A percentile compares a stretch with the other conserved stretches of the same genome.
Conservation (phyloP, 495 filamentous ascomycete genomes). For the Lasiosphaeriaceae sp. region DNA sequence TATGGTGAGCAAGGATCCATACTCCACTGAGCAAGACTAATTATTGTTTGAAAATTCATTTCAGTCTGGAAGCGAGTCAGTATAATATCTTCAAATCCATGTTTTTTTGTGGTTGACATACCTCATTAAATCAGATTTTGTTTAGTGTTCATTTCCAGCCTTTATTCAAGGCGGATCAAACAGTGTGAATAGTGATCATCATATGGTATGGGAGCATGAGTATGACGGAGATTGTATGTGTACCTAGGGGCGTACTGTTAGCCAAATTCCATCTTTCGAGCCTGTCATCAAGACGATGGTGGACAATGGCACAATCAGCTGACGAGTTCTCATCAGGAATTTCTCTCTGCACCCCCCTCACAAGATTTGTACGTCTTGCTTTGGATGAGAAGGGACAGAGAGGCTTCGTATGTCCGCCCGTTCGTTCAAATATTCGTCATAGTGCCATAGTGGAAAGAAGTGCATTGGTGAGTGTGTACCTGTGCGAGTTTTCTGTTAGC, state of each 20-base stretch:
- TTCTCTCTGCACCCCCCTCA: slow-evolving; percentile 60
- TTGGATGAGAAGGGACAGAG: slow-evolving; percentile 57
- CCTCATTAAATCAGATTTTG: slow-evolving; percentile 99
- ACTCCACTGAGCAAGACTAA: slow-evolving; percentile 3
- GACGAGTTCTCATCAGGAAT: slow-evolving; percentile 98
- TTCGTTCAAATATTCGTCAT: slow-evolving; percentile 90
- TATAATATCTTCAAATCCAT: slow-evolving; percentile 5
- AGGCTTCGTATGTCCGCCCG: slow-evolving; percentile 94
- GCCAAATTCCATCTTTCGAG: slow-evolving; percentile 11
- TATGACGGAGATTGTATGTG: slow-evolving; percentile 13
- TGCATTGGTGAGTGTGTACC: slow-evolving; percentile 55
- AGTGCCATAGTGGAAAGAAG: slow-evolving; percentile 47
- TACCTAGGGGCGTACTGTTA: slow-evolving; percentile 46
- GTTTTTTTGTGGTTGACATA: slow-evolving; percentile 43
- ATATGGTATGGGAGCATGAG: slow-evolving; percentile 27
- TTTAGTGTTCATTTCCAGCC: slow-evolving; percentile 71
- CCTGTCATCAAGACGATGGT: slow-evolving; percentile 7
- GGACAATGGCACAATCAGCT: slow-evolving; percentile 64
- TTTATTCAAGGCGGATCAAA: slow-evolving; percentile 65
- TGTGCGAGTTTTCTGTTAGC: slow-evolving; percentile 40
- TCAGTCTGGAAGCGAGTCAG: slow-evolving; percentile 46
- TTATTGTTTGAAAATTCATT: slow-evolving; percentile 12
- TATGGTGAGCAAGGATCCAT: slow-evolving; percentile 24
- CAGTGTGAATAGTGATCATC: slow-evolving; percentile 89
- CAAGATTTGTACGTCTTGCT: slow-evolving; percentile 83